Conservation (phyloP, 140 eudicot species). For the Oenanthe javanica region DNA sequence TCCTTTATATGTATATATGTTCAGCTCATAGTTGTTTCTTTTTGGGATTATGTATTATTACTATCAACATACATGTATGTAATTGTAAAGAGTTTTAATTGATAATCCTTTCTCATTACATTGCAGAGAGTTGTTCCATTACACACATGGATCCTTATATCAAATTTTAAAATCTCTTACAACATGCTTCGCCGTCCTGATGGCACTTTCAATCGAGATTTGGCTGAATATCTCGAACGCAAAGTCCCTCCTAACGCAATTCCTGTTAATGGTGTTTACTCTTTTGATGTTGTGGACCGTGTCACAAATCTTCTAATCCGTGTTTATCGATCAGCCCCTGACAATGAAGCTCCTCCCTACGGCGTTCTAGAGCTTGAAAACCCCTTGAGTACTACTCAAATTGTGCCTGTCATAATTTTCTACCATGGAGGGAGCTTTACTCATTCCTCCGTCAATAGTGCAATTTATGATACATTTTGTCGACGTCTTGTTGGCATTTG, state of each 20-base stretch:
- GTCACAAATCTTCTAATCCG: conserved; percentile 59
- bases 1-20: neutral
- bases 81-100: neutral
- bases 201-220: conserved; percentile 87
- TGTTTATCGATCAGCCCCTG: conserved; percentile 44
- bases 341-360: conserved; percentile 28
- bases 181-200: conserved; percentile 86
- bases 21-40: neutral
- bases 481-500: conserved; percentile 60
- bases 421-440: conserved; percentile 94
- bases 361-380: conserved; percentile 54
- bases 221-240: conserved; percentile 78
- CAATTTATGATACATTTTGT: conserved; percentile 81
- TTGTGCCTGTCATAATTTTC: conserved; percentile 76
- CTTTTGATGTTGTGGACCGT: conserved; percentile 74
- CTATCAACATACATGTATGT: neutral
- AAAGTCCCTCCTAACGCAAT: conserved; percentile 69
- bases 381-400: conserved; percentile 58
- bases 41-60: neutral
- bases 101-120: neutral
- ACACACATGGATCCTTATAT: conserved; percentile 86
- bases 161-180: conserved; percentile 88
- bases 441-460: conserved; percentile 84
- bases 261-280: conserved; percentile 82
- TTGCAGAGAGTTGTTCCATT: conserved; percentile 86